Evolutionary conservation across 2,329 filamentous ascomycete genomes (phyloP), one percentile per base, ranked within the genome.

Genomic region (Nigrograna mackinnonii): DNA sequence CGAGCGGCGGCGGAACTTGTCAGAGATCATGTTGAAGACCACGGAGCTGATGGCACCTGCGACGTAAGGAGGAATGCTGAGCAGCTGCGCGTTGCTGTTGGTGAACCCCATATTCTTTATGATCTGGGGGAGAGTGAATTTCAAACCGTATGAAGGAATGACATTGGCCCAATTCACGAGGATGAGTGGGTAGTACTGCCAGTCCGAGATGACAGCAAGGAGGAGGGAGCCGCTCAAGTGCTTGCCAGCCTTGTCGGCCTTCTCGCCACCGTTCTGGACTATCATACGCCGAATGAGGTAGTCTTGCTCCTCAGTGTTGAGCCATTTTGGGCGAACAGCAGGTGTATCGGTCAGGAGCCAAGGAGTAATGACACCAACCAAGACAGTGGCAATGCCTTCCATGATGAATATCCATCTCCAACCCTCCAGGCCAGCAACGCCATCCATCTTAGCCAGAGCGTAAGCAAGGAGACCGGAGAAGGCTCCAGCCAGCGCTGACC

Each of bases 401-500:
- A 49, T 24, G 6, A 49, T n/a, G 28, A 47, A 49, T 11, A 49
- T 30, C 6, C 36, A 19, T 32, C n/a, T n/a, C 68, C 74, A 76
- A 1, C 67, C 66, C 20, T 44, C 46, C 46, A 49, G 20, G 34
- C 33, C 19, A 44, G 44, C 17, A 49, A 11, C 5, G 9, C 18
- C n/a, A 4, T 18, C 20, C 13, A 49, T 43, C 17, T 44, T 28
- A 20, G 47, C 37, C 17, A 40, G 20, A 9, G 44, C 46, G 26
- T 43, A 47, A 2, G 46, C 46, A 14, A 49, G 44, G 18, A 49
- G 30, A 20, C 46, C 44, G 14, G 39, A 30, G 21, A 49, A 49
- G 9, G 46, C 46, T n/a, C 44, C 46, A 5, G 46, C 46, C 5
- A 49, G 35, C 3, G 44, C 32, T 22, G 41, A 49, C 44, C 41